phyloP scores from a whole-genome alignment of 1,284 basidiomycete genomes.

The Uromyces viciae-fabae region DNA sequence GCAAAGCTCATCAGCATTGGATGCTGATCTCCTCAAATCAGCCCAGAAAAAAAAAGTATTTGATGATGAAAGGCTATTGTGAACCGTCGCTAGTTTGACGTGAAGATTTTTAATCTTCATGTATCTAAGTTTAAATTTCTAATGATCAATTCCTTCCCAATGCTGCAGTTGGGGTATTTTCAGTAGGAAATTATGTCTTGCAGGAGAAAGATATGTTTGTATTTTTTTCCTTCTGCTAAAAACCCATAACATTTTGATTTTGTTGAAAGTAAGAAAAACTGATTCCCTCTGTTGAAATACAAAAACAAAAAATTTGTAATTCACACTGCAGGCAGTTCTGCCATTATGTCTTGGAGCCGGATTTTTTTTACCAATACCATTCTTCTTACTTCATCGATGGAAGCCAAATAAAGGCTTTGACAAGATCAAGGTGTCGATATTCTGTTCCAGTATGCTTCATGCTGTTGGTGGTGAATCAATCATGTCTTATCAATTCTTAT shows the following conservation, averaged over 20 bases:
- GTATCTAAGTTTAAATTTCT: background rate
- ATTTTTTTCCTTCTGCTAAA: background rate
- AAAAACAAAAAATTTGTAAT: background rate
- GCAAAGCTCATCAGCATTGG: too few relatives aligned
- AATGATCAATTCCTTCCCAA: background rate
- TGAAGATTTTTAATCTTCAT: too few relatives aligned
- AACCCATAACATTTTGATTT: background rate
- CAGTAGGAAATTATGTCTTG: conserved; percentile 16
- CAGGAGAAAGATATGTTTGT: conserved; percentile 36
- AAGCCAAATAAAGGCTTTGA: conserved; percentile 29
- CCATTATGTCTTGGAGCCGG: conserved; percentile 20
- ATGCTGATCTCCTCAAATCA: too few relatives aligned
- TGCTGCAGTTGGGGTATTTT: conserved; percentile 36
- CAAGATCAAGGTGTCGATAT: conserved; percentile 29
- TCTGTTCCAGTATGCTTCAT: conserved; percentile 9
- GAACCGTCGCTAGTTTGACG: too few relatives aligned
- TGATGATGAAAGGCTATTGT: too few relatives aligned
- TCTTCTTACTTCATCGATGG: conserved; percentile 24
- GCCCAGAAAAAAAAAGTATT: too few relatives aligned
- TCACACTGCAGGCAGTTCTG: background rate
- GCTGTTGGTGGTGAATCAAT: conserved; percentile 29
- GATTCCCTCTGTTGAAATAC: too few relatives aligned
- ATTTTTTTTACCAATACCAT: conserved; percentile 36
- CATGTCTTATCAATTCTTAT: too few relatives aligned
- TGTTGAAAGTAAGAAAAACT: background rate